Percentiles rank a stretch among this genome's conserved stretches.
Conservation (phyloP, 202 grass and related monocot species). For the Musa balbisiana region DNA sequence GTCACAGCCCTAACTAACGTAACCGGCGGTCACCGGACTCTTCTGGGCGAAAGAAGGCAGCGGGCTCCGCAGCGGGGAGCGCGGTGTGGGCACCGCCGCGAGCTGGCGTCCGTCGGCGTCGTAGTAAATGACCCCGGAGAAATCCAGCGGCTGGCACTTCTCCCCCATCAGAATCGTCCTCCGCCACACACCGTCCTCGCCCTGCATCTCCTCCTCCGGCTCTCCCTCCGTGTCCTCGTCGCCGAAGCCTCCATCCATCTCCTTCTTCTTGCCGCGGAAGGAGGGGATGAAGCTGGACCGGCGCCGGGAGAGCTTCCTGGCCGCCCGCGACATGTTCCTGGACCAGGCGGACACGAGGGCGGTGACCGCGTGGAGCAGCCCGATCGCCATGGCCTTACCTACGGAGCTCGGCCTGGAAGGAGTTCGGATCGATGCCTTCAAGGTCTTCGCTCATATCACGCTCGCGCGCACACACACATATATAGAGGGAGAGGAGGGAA, state of each 20-base stretch:
- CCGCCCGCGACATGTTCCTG: constrained; percentile 41
- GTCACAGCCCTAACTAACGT: not conserved
- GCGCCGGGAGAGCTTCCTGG: constrained; percentile 29
- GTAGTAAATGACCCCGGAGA: constrained; percentile 86
- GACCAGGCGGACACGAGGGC: constrained; percentile 46
- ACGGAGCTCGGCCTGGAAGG: too few relatives aligned
- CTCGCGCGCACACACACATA: too few relatives aligned
- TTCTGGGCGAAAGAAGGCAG: constrained; percentile 23
- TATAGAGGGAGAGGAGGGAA: too few relatives aligned
- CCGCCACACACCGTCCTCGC: constrained; percentile 48
- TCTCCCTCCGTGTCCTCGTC: not conserved
- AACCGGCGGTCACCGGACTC: not conserved
- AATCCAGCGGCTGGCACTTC: constrained; percentile 84
- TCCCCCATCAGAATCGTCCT: constrained; percentile 85
- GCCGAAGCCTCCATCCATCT: constrained; percentile 12
- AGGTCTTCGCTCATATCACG: too few relatives aligned
- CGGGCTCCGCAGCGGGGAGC: constrained; percentile 70
- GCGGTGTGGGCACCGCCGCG: constrained; percentile 44
- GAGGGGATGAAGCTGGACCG: not conserved
- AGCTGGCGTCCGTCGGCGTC: constrained; percentile 63
- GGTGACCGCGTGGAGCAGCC: constrained; percentile 49
- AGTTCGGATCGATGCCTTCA: too few relatives aligned
- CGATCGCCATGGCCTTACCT: constrained; percentile 32
- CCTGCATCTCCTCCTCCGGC: not conserved
- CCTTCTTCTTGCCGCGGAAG: constrained; percentile 2